Evolutionary conservation across 306 rosid species (phyloP).

Genomic region (Amphicarpaea edgeworthii): DNA sequence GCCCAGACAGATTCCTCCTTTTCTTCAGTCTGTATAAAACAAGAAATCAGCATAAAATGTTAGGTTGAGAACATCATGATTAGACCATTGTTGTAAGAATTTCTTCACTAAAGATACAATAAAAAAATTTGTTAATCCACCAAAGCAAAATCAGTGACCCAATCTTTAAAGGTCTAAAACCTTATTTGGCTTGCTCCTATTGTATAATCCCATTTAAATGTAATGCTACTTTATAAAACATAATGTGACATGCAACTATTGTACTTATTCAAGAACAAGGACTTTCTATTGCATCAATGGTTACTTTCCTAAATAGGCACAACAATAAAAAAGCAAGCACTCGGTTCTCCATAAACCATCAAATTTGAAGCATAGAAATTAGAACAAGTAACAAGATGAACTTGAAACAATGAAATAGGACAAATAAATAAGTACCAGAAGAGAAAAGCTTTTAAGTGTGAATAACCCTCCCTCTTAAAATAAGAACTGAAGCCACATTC

Average conservation of each 20-base stretch:
- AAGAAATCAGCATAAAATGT: constrained; percentile 28
- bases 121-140: constrained; percentile 2
- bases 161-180: constrained; percentile 13
- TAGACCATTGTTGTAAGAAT: constrained; percentile 46
- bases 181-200: neutral
- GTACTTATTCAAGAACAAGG: constrained; percentile 11
- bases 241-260: neutral
- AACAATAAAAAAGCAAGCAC: constrained; percentile 22
- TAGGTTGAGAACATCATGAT: constrained; percentile 28
- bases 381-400: constrained; percentile 17
- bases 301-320: neutral
- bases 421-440: neutral
- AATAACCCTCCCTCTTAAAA: constrained; percentile 7
- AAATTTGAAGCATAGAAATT: constrained; percentile 17
- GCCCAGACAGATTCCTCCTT: constrained; percentile 94
- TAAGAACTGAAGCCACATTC: neutral
- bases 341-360: constrained; percentile 20
- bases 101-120: neutral
- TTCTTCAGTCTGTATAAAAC: constrained; percentile 72
- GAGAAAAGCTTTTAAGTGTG: neutral
- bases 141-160: constrained; percentile 10
- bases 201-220: constrained; percentile 20
- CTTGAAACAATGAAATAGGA: neutral
- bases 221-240: constrained; percentile 13
- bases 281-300: constrained; percentile 20